Conservation (phyloP, 192 early-diverging fungal genomes). For the Pilobolus umbonatus region DNA sequence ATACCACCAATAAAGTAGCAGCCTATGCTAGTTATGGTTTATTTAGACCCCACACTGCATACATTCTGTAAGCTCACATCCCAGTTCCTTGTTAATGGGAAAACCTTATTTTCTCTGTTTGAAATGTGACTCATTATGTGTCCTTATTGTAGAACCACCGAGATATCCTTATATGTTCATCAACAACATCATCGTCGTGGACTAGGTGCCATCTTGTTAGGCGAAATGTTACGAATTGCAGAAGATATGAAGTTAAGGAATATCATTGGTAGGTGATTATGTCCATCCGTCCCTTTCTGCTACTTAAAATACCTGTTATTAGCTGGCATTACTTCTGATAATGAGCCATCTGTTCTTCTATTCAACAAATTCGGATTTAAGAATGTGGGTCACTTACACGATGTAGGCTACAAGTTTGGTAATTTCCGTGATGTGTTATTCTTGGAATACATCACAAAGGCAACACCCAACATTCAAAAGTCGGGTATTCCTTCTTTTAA, state of each 20-base stretch:
- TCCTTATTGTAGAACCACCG: constrained; percentile 34
- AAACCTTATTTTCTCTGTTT: background rate
- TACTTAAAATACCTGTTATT: background rate
- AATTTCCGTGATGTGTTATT: constrained; percentile 49
- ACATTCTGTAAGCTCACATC: constrained; percentile 7
- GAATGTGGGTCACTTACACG: constrained; percentile 41
- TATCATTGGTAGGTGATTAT: constrained; percentile 41
- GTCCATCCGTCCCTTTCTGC: background rate
- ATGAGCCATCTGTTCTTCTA: constrained; percentile 32
- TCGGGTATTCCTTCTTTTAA: constrained; percentile 8
- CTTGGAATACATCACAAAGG: constrained; percentile 10
- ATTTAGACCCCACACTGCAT: constrained; percentile 19
- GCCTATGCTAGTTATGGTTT: constrained; percentile 24
- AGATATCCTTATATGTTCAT: constrained; percentile 50
- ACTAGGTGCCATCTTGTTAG: constrained; percentile 34
- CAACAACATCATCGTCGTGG: constrained; percentile 41
- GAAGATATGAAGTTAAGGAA: constrained; percentile 37
- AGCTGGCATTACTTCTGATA: constrained; percentile 47
- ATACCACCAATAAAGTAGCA: constrained; percentile 16
- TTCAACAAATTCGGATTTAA: constrained; percentile 41
- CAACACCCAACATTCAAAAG: background rate
- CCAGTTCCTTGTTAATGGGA: background rate
- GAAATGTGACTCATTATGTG: background rate
- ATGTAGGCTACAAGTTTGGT: constrained; percentile 55
- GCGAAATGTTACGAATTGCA: constrained; percentile 36